phyloP scores from a whole-genome alignment of 129 eudicot species.

The Tanacetum coccineum region DNA sequence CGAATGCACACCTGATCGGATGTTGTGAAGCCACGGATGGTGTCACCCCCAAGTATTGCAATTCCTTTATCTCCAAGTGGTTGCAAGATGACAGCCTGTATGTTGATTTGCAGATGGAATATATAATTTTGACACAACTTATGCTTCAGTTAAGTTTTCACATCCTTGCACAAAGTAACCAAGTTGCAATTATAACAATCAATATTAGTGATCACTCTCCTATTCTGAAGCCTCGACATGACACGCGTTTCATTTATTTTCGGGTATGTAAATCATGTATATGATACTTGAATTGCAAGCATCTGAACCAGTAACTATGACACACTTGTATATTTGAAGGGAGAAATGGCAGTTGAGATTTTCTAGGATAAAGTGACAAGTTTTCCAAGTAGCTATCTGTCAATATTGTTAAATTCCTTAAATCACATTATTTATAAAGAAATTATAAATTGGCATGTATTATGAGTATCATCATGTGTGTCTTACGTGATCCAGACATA shows the following conservation, averaged over 20 bases:
- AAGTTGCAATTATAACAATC: slow-evolving; percentile 2
- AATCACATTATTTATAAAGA: slow-evolving; percentile 10
- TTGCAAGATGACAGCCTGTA: slow-evolving; percentile 92
- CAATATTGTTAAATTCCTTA: slow-evolving; percentile 10
- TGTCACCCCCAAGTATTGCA: slow-evolving; percentile 86
- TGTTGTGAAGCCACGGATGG: slow-evolving; percentile 92
- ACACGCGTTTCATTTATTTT: too few species aligned
- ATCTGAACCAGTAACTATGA: slow-evolving; percentile 1
- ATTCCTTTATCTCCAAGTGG: slow-evolving; percentile 91
- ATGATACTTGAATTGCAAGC: slow-evolving; percentile 4
- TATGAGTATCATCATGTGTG: not conserved
- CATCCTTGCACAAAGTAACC: slow-evolving; percentile 5
- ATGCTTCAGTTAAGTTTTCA: not conserved
- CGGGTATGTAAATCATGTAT: slow-evolving; percentile 6
- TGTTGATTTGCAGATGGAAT: slow-evolving; percentile 9
- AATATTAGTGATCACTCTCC: not conserved
- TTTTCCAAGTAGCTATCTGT: slow-evolving; percentile 95
- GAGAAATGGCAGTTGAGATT: slow-evolving; percentile 89
- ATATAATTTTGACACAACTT: not conserved
- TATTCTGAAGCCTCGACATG: not conserved
- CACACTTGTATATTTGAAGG: slow-evolving; percentile 87
- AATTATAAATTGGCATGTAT: not conserved
- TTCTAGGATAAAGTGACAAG: slow-evolving; percentile 87
- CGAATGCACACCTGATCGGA: slow-evolving; percentile 78
- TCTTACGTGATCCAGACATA: slow-evolving; percentile 86